A percentile compares a stretch with the other conserved stretches of the same genome.
Conservation (phyloP, 208 protist genomes). For the Lotmaria passim region DNA sequence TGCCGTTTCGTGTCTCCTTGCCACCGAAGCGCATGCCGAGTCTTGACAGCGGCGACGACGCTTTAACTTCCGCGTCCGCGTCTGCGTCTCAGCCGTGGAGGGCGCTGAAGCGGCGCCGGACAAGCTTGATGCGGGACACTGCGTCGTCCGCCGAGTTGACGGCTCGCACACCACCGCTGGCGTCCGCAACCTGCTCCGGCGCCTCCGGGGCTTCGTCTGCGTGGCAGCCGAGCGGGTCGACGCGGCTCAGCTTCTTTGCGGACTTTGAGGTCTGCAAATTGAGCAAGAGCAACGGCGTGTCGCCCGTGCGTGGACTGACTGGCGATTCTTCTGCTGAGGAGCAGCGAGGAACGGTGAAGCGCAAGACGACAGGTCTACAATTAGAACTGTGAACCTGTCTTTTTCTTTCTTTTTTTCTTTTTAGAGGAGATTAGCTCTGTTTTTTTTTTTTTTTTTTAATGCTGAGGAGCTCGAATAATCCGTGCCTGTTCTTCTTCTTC, state of each 20-base stretch:
- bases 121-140: slow-evolving; percentile 3
- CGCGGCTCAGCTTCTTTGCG: slow-evolving; percentile 21
- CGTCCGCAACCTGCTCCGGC: background rate
- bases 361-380: slow-evolving; percentile 23
- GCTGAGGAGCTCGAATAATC: too few species aligned
- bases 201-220: background rate
- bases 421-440: background rate
- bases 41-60: slow-evolving; percentile 12
- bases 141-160: background rate
- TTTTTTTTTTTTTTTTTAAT: background rate
- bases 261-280: slow-evolving; percentile 17
- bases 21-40: slow-evolving; percentile 16
- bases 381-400: slow-evolving; percentile 23
- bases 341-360: slow-evolving; percentile 8
- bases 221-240: slow-evolving; percentile 11
- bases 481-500: too few species aligned
- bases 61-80: background rate
- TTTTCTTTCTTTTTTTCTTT: slow-evolving; percentile 9
- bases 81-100: slow-evolving; percentile 11
- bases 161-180: background rate
- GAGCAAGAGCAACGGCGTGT: slow-evolving; percentile 7
- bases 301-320: background rate
- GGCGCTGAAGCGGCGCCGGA: slow-evolving; percentile 19
- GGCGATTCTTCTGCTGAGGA: background rate
- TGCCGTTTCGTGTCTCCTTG: slow-evolving; percentile 31